A percentile compares a stretch with the other conserved stretches of the same genome.
phyloP scores from a whole-genome alignment of 2,329 filamentous ascomycete species.

The Botrytis sinoallii region DNA sequence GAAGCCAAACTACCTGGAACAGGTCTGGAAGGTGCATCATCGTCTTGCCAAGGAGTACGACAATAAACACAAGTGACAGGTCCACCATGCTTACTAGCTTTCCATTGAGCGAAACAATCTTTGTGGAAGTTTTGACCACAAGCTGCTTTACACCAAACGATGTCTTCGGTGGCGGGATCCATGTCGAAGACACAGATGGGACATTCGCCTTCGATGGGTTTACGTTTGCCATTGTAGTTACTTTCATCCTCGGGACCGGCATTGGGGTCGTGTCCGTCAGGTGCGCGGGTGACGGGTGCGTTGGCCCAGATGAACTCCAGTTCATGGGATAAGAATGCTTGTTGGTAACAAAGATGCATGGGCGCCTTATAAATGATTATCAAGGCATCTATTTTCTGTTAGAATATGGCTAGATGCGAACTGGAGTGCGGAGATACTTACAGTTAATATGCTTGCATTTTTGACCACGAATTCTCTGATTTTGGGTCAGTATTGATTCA shows the following conservation, averaged over 20 bases:
- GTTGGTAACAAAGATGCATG: conserved; percentile 24
- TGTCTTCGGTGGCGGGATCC: conserved; percentile 40
- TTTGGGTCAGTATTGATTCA: neutral
- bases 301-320: conserved; percentile 25
- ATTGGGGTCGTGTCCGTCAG: conserved; percentile 15
- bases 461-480: conserved; percentile 24
- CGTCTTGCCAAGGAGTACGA: conserved; percentile 53
- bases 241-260: conserved; percentile 18
- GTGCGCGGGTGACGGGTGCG: conserved; percentile 24
- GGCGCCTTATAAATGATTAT: conserved; percentile 27
- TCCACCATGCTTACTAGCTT: conserved; percentile 42
- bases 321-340: conserved; percentile 25
- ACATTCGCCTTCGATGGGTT: conserved; percentile 27
- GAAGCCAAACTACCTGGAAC: conserved; percentile 21
- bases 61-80: conserved; percentile 59
- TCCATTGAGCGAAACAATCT: conserved; percentile 54
- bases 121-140: conserved; percentile 56
- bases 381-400: conserved; percentile 22
- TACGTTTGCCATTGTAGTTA: conserved; percentile 24
- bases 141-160: conserved; percentile 55
- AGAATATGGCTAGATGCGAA: neutral
- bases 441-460: conserved; percentile 30
- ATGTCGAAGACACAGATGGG: conserved; percentile 28
- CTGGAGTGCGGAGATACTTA: neutral
- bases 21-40: conserved; percentile 25